phyloP scores from a whole-genome alignment of 116 monocot genomes.

The Papilionanthe hybrid region DNA sequence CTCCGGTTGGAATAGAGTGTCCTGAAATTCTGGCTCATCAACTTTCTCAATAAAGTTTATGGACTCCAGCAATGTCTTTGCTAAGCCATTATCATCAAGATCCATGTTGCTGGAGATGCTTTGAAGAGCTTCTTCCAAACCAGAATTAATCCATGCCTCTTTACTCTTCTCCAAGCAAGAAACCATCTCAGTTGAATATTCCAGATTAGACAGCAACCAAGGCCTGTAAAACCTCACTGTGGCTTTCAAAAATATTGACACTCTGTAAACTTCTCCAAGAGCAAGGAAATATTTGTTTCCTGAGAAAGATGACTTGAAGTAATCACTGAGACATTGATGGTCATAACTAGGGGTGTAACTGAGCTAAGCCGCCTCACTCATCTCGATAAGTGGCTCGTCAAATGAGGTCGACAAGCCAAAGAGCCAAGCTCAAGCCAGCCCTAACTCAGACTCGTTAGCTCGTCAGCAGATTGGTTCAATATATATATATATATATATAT shows the following conservation, averaged over 20 bases:
- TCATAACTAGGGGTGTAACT: too few species aligned
- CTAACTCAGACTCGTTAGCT: too few species aligned
- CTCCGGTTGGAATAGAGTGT: not conserved
- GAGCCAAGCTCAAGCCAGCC: too few species aligned
- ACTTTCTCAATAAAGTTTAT: slow-evolving; percentile 33
- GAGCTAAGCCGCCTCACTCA: too few species aligned
- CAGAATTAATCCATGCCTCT: slow-evolving; percentile 41
- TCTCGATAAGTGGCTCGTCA: too few species aligned
- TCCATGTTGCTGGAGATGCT: slow-evolving; percentile 14
- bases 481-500: too few species aligned
- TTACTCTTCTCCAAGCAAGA: slow-evolving; percentile 27
- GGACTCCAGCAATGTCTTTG: slow-evolving; percentile 37
- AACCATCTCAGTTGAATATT: slow-evolving; percentile 18
- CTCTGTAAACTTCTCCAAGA: slow-evolving; percentile 71
- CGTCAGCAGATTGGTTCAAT: too few species aligned
- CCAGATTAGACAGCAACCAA: slow-evolving; percentile 46
- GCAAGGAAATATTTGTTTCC: slow-evolving; percentile 60
- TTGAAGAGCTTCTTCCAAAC: slow-evolving; percentile 36
- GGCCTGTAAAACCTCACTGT: slow-evolving; percentile 49
- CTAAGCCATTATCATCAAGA: slow-evolving; percentile 9
- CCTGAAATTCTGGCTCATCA: slow-evolving; percentile 7
- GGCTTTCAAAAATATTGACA: slow-evolving; percentile 39
- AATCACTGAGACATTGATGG: not conserved
- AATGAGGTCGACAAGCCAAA: too few species aligned
- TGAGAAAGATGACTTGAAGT: slow-evolving; percentile 16